phyloP scores from a whole-genome alignment of 768 basidiomycete species.

The Xerocomellus amylosporus region DNA sequence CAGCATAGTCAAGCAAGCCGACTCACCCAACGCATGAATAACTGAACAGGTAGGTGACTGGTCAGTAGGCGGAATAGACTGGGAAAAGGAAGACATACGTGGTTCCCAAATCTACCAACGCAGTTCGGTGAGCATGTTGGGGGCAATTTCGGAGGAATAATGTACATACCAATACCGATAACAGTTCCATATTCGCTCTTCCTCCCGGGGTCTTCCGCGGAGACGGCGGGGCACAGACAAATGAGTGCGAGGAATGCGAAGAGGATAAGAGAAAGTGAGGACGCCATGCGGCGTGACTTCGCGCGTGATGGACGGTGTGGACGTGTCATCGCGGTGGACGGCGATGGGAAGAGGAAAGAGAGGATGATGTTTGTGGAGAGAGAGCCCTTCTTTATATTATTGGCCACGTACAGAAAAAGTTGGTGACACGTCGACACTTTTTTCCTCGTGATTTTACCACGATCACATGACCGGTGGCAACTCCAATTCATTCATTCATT shows the following conservation, averaged over 20 bases:
- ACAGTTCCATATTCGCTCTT: conserved; percentile 82
- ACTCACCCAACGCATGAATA: conserved; percentile 95
- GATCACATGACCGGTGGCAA: conserved; percentile 14
- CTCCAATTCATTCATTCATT: too few species aligned
- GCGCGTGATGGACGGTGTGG: conserved; percentile 48
- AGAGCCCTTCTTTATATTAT: conserved; percentile 22
- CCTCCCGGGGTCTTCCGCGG: conserved; percentile 56
- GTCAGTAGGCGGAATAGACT: background rate
- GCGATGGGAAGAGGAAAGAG: conserved; percentile 7
- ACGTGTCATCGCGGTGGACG: conserved; percentile 27
- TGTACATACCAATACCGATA: conserved; percentile 79
- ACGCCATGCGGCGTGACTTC: conserved; percentile 52
- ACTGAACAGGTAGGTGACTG: conserved; percentile 39
- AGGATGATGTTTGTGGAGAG: conserved; percentile 5
- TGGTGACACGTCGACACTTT: conserved; percentile 32
- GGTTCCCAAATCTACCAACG: conserved; percentile 77
- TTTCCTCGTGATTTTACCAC: conserved; percentile 17
- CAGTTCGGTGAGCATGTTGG: conserved; percentile 2
- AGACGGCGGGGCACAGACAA: conserved; percentile 63
- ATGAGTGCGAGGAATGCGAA: conserved; percentile 69
- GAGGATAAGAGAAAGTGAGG: conserved; percentile 58
- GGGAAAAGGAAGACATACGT: conserved; percentile 48
- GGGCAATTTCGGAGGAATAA: fast-evolving
- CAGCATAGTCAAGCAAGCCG: background rate
- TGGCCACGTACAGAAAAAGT: conserved; percentile 29